Conservation (phyloP, 2,329 filamentous ascomycete genomes). For the Fusarium praegraminearum region DNA sequence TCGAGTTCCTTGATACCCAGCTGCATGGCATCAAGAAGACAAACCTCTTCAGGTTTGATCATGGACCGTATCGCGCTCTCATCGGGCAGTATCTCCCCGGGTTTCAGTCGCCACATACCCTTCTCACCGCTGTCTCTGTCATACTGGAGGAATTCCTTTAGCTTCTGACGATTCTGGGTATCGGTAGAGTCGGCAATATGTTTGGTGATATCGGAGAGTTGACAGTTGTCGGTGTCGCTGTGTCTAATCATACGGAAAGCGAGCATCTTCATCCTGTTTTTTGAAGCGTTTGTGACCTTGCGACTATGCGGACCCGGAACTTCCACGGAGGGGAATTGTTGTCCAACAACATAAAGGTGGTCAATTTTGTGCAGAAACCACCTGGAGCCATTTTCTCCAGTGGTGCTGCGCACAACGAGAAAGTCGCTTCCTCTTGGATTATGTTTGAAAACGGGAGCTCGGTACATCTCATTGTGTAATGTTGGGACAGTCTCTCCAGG, state of each 20-base stretch:
- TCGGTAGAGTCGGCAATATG: conserved; percentile 95
- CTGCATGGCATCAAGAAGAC: conserved; percentile 95
- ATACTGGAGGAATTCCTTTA: conserved; percentile 95
- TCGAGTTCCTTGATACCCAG: conserved; percentile 90
- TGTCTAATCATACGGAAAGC: conserved; percentile 89
- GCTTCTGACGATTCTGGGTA: conserved; percentile 94
- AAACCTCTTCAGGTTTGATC: conserved; percentile 96
- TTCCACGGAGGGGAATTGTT: conserved; percentile 91
- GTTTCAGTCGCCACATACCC: conserved; percentile 82
- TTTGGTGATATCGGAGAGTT: conserved; percentile 86
- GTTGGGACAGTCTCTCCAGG: conserved; percentile 91
- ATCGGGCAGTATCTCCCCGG: conserved; percentile 81
- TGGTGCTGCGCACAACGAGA: conserved; percentile 84
- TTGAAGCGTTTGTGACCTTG: conserved; percentile 96
- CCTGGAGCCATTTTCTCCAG: conserved; percentile 78
- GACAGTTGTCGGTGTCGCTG: conserved; percentile 75
- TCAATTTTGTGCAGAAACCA: conserved; percentile 93
- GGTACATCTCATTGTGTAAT: conserved; percentile 94
- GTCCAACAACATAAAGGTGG: conserved; percentile 89
- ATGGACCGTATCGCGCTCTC: conserved; percentile 83
- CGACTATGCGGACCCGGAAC: conserved; percentile 93
- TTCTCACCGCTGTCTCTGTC: conserved; percentile 80
- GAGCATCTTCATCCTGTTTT: conserved; percentile 96
- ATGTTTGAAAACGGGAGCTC: conserved; percentile 93
- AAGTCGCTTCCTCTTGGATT: conserved; percentile 84